Conservation (phyloP, 805 yeast genomes). For the Torulaspora microellipsoides region DNA sequence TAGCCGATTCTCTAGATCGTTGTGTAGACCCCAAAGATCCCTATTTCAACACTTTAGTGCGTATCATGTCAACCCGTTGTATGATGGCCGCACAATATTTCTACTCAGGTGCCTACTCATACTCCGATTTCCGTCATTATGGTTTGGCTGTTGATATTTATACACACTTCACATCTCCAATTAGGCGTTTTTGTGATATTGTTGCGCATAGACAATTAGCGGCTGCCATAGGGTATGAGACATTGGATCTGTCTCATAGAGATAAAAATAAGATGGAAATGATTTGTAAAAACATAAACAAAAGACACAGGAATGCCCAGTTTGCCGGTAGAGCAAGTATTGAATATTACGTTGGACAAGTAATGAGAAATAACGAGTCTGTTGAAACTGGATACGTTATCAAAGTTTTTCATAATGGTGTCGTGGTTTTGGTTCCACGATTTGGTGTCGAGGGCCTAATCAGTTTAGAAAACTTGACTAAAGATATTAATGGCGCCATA, state of each 20-base stretch:
- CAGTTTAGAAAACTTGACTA: constrained; percentile 66
- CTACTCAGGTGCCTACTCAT: constrained; percentile 83
- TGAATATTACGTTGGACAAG: constrained; percentile 97
- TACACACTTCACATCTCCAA: constrained; percentile 98
- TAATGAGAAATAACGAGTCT: constrained; percentile 78
- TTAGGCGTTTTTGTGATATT: constrained; percentile 95
- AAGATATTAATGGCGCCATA: constrained; percentile 55
- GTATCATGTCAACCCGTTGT: constrained; percentile 97
- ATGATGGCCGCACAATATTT: constrained; percentile 99
- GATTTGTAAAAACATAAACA: constrained; percentile 84
- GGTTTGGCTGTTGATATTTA: constrained; percentile 97
- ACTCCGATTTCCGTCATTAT: constrained; percentile 90
- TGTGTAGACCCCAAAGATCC: constrained; percentile 81
- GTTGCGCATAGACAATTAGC: constrained; percentile 97
- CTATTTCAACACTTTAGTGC: constrained; percentile 84
- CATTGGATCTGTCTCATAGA: constrained; percentile 72
- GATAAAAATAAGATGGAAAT: constrained; percentile 87
- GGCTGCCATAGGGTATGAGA: constrained; percentile 95
- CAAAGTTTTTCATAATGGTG: constrained; percentile 89
- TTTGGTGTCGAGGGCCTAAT: constrained; percentile 95
- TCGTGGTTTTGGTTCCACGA: constrained; percentile 90
- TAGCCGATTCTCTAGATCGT: constrained; percentile 90
- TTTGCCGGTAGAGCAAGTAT: constrained; percentile 98
- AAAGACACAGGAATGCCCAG: constrained; percentile 95
- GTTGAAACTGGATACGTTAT: constrained; percentile 86